Evolutionary conservation across 176 grass and related monocot genomes (phyloP), one percentile per base, ranked within the genome.

Genomic region (Cymbopogon citratus): DNA sequence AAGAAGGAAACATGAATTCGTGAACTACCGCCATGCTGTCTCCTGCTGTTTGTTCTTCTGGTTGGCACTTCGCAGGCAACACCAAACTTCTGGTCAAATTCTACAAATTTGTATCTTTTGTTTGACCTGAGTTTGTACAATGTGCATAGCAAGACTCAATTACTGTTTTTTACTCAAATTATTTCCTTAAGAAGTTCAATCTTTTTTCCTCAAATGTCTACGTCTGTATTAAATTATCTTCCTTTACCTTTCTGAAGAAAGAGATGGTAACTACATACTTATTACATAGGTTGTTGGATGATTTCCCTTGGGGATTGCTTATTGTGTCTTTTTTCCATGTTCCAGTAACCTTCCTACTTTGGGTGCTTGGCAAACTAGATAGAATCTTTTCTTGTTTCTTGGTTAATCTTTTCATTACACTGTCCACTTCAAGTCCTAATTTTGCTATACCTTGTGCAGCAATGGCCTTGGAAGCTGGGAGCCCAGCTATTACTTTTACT

Each of bases 381-480:
- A 13, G 9, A 66, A 40, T 25, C 24, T 63, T 67, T 34, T 34
- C 29, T 81, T 27, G 66, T 31, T 6, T 77, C 28, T 11, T 84
- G 52, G 25, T 35, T 81, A 59, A 59, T 4, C 38, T 36, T 21
- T 35, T 12, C 0, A 16, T 74, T 74, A 52, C 27, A 39, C 29
- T 78, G 14, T 56, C 51, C 40, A 25, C 35, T 31, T 66, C 15
- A 66, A 45, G 45, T 77, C 16, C 33, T 81, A 45, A 85, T 16
- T 54, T 35, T 4, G 8, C 7, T 72, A 38, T 81, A 13, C 49
- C 15, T 72, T 75, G 44, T 57, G 60, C 73, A 85, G 87, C 66
- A 45, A 89, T 89, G 87, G 73, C 78, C 21, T 38, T 36, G 7
- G 44, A 85, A 66, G 46, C 38, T 66, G 72, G 39, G 12, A 76